Evolutionary conservation across 2,329 filamentous ascomycete genomes (phyloP), one percentile per base, ranked within the genome.

Genomic region (Tolypocladium guangdongense): DNA sequence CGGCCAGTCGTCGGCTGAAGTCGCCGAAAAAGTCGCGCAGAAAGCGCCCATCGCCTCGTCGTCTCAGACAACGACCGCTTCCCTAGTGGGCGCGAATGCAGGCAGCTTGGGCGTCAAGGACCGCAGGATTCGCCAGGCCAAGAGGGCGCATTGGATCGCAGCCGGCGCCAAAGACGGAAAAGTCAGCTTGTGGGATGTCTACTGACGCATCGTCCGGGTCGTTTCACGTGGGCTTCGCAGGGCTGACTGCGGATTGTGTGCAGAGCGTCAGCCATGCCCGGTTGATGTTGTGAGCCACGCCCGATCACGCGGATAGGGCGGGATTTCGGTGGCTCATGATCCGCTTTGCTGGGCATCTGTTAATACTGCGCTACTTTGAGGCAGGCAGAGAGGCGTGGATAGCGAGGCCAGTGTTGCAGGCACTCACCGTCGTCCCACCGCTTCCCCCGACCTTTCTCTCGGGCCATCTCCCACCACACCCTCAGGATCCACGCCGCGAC

Each of bases 131-230:
- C 73, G 73, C 37, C 83, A 82, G 60, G 84, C 86, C 12, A 83
- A 80, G 62, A 75, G 74, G 50, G 86, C 86, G 27, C 92, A 97
- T 68, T 97, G 92, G 91, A 68, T 97, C 51, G 93, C 87, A 20
- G 89, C 83, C 1, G 93, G 93, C 1, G 87, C 88, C 53, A 99
- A 97, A 68, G 93, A 97, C 72, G 93, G 92, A 20, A 96, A 95
- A 67, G 82, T 97, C 57, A 95, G 90, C 65, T 73, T 99, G 60
- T 99, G 93, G 93, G 89, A 96, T 72, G 84, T 97, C 55, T 99
- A 93, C 68, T 91, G 63, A 73, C 27, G 22, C 11, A 33, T 33
- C 4, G 22, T n/a, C 14, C 27, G 16, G 8, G 4, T 5, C 16
- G 6, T n/a, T n/a, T 11, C 41, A 18, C 7, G 16, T 4, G 16